These are phyloP conservation scores for Mimosa pudica DNA, from an alignment of 306 rosid genomes.

Conservation along the genomic window DNA sequence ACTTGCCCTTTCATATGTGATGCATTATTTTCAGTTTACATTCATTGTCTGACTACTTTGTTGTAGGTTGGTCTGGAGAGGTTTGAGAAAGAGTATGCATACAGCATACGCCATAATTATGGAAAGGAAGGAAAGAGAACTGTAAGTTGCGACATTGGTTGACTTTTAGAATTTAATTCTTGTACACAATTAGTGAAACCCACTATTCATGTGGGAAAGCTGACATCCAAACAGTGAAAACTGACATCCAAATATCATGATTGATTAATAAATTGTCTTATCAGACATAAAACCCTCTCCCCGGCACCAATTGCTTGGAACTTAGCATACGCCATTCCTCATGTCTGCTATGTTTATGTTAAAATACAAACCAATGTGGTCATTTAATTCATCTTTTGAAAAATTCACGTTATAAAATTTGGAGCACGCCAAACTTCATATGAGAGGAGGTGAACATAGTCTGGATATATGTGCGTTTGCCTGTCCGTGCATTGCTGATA, in stretches of 20 bases:
- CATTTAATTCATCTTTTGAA: background rate
- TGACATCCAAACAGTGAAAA: background rate
- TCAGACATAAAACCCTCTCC: background rate
- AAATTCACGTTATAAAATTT: background rate
- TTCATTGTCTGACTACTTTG: constrained; percentile 34
- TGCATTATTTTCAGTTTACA: constrained; percentile 24
- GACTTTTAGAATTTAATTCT: constrained; percentile 14
- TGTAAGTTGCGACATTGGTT: constrained; percentile 50
- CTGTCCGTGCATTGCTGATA: constrained; percentile 6
- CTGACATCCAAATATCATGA: background rate
- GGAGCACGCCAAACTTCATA: background rate
- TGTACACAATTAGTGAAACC: background rate
- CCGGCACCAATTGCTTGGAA: background rate
- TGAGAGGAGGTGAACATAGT: background rate
- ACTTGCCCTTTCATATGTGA: constrained; percentile 4
- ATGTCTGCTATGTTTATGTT: background rate
- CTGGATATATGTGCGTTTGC: background rate
- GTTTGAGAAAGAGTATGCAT: constrained; percentile 92
- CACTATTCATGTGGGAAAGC: background rate
- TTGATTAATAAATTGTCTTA: background rate
- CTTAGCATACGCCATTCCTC: background rate
- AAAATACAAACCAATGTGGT: background rate
- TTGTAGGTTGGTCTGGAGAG: constrained; percentile 86
- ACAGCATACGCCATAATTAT: constrained; percentile 83
- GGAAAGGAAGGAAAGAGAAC: constrained; percentile 94